A percentile compares a stretch with the other conserved stretches of the same genome.
Evolutionary conservation across 345 rosid species (phyloP).

Genomic region (Populus simonii): DNA sequence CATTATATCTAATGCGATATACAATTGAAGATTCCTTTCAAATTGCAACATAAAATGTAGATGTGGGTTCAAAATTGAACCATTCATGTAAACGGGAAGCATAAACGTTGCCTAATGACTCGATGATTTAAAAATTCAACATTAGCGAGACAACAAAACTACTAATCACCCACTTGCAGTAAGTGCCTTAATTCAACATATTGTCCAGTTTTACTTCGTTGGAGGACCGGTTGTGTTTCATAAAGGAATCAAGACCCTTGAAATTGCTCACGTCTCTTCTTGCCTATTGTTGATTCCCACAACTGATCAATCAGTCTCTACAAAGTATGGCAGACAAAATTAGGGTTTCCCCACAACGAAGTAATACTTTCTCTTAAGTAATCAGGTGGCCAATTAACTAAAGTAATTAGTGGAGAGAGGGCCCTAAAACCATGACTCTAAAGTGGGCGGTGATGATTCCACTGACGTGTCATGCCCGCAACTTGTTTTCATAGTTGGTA

Average conservation of each 20-base stretch:
- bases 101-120: too few relatives aligned
- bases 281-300: slow-evolving; percentile 41
- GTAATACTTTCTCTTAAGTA: slow-evolving; percentile 18
- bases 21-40: not conserved
- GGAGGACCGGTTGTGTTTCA: not conserved
- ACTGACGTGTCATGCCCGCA: not conserved
- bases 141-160: not conserved
- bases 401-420: slow-evolving; percentile 24
- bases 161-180: slow-evolving; percentile 16
- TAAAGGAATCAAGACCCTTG: slow-evolving; percentile 20
- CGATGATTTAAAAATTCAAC: not conserved
- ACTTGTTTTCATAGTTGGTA: not conserved
- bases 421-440: slow-evolving; percentile 20
- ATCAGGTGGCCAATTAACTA: slow-evolving; percentile 11
- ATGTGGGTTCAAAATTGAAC: too few relatives aligned
- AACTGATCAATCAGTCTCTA: slow-evolving; percentile 21
- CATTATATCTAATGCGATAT: not conserved
- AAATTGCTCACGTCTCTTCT: slow-evolving; percentile 36
- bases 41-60: not conserved
- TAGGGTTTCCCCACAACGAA: slow-evolving; percentile 40
- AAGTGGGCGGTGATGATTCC: slow-evolving; percentile 15
- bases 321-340: slow-evolving; percentile 55
- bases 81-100: not conserved
- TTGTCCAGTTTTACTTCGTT: not conserved
- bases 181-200: slow-evolving; percentile 11